These are phyloP conservation scores for Saccharomycopsis sp. DNA, from an alignment of 805 yeast genomes.

Conservation along the genomic window DNA sequence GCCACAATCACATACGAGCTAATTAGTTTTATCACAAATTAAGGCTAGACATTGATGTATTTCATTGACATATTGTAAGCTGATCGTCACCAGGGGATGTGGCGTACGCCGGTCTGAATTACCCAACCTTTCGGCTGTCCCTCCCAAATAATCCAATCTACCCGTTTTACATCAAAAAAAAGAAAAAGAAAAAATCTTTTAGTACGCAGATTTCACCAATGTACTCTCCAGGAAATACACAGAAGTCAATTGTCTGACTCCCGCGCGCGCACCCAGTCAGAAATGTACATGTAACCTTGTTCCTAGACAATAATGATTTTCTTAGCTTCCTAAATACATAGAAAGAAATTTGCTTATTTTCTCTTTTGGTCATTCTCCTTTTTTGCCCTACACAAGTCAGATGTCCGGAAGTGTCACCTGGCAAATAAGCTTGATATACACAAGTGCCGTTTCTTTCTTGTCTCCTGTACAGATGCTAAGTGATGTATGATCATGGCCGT, in stretches of 20 bases:
- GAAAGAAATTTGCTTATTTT: neutral
- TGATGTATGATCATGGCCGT: no score
- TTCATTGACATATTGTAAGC: neutral
- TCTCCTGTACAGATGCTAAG: neutral
- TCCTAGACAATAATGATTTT: neutral
- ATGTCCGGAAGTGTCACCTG: neutral
- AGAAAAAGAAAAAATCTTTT: neutral
- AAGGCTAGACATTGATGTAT: no score
- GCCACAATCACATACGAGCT: no score
- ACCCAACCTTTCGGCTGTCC: conserved; percentile 22
- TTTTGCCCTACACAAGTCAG: neutral
- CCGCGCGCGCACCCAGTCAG: neutral
- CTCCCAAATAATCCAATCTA: neutral
- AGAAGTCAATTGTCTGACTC: neutral
- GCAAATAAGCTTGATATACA: neutral
- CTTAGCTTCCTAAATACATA: neutral
- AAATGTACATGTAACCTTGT: neutral
- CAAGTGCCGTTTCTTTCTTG: neutral
- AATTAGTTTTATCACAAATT: no score
- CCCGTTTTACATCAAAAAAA: conserved; percentile 2
- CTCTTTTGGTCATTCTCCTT: neutral
- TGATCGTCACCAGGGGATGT: neutral
- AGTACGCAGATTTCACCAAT: neutral
- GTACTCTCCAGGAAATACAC: neutral
- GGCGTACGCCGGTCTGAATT: neutral